Evolutionary conservation across 225 moss, liverwort and hornwort genomes (phyloP).

Genomic region (Straminergon stramineum): DNA sequence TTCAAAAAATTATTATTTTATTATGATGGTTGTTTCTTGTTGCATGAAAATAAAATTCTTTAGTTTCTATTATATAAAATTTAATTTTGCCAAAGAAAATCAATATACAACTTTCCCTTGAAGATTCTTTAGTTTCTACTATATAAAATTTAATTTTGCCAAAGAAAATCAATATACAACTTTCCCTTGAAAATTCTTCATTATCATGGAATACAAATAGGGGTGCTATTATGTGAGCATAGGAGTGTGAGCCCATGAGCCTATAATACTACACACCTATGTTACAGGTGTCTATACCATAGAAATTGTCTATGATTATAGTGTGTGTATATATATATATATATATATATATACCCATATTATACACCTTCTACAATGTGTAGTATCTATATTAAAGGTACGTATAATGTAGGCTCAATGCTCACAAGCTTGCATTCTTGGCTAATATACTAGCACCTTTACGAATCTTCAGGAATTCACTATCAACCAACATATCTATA

Average conservation of each 20-base stretch:
- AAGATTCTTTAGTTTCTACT: not conserved
- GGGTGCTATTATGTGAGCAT: no score
- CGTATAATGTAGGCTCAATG: no score
- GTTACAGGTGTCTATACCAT: no score
- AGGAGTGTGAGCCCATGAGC: no score
- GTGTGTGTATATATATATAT: no score
- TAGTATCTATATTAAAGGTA: no score
- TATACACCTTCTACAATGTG: no score
- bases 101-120: not conserved
- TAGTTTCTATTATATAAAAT: not conserved
- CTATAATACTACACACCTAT: no score
- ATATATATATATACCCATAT: no score
- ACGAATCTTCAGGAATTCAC: not conserved
- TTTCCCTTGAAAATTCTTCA: not conserved
- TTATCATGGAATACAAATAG: not conserved
- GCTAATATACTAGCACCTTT: no score
- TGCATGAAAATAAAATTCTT: not conserved
- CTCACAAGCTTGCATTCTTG: no score
- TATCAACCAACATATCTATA: not conserved
- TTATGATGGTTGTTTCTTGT: not conserved
- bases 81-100: not conserved
- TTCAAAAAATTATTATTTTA: not conserved
- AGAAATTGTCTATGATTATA: no score
- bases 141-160: not conserved
- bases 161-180: not conserved